phyloP scores from a whole-genome alignment of 371 early-diverging fungal species.

The Mortierella sp. region DNA sequence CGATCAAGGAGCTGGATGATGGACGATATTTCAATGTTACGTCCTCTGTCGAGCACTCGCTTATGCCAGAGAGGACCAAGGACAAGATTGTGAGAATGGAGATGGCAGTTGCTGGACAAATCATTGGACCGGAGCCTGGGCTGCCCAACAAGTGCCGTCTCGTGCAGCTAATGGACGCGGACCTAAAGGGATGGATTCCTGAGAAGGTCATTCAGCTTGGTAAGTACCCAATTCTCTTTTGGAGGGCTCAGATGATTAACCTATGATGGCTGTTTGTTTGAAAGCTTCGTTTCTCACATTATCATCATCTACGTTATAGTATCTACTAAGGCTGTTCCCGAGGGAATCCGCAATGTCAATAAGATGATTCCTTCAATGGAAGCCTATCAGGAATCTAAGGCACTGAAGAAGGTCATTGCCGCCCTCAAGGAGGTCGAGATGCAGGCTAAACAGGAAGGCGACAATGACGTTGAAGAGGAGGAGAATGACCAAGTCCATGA shows the following conservation, averaged over 20 bases:
- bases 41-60: constrained; percentile 59
- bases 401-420: constrained; percentile 9
- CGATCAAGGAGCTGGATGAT: constrained; percentile 48
- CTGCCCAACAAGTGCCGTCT: constrained; percentile 58
- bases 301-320: constrained; percentile 10
- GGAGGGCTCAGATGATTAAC: background rate
- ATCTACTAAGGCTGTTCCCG: constrained; percentile 55
- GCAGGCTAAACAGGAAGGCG: background rate
- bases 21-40: constrained; percentile 60
- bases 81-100: constrained; percentile 69
- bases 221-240: constrained; percentile 16
- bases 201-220: constrained; percentile 64
- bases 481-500: constrained; percentile 22
- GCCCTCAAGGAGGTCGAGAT: constrained; percentile 26
- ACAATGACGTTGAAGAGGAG: background rate
- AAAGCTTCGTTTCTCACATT: no score
- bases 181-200: constrained; percentile 73
- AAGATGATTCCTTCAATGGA: constrained; percentile 22
- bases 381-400: constrained; percentile 34
- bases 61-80: constrained; percentile 59
- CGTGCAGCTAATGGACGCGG: constrained; percentile 67
- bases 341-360: constrained; percentile 51
- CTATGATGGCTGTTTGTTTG: background rate
- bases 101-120: constrained; percentile 68
- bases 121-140: constrained; percentile 43